Conservation (phyloP, 805 yeast species). For the Saturnispora kantuleensis region DNA sequence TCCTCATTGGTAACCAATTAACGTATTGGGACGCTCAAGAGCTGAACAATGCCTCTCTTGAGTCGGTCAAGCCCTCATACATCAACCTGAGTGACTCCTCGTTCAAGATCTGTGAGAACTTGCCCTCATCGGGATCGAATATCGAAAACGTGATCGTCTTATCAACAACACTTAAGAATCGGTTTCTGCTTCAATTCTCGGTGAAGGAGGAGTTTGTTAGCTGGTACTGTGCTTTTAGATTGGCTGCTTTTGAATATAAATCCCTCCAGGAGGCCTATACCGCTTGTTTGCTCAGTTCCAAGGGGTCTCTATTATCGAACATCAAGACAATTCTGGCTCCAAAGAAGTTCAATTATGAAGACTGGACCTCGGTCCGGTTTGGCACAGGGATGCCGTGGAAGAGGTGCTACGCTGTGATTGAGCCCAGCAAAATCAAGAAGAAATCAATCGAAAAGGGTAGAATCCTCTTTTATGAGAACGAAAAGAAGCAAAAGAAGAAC, state of each 20-base stretch:
- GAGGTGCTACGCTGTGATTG: conserved; percentile 83
- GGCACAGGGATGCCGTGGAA: conserved; percentile 99
- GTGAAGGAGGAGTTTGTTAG: conserved; percentile 50
- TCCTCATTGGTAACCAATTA: conserved; percentile 79
- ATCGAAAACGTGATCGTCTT: conserved; percentile 75
- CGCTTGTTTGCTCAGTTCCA: conserved; percentile 85
- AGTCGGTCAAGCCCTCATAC: conserved; percentile 51
- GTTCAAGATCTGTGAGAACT: conserved; percentile 56
- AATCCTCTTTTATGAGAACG: conserved; percentile 73
- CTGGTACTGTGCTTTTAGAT: conserved; percentile 80
- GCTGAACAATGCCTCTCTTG: conserved; percentile 24
- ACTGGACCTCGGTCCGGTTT: conserved; percentile 90
- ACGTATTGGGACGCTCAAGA: conserved; percentile 85
- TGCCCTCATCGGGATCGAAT: conserved; percentile 58
- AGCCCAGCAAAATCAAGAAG: conserved; percentile 48
- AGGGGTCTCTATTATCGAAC: conserved; percentile 82
- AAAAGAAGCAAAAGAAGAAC: conserved; percentile 58
- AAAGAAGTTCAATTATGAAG: conserved; percentile 78
- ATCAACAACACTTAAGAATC: conserved; percentile 84
- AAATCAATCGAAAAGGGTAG: conserved; percentile 49
- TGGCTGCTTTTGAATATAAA: conserved; percentile 72
- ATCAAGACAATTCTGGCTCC: conserved; percentile 78
- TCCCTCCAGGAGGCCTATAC: conserved; percentile 92
- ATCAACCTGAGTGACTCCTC: conserved; percentile 87
- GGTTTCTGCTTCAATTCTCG: conserved; percentile 73